phyloP scores from a whole-genome alignment of 2,329 filamentous ascomycete species.

The Colletotrichum sp. region DNA sequence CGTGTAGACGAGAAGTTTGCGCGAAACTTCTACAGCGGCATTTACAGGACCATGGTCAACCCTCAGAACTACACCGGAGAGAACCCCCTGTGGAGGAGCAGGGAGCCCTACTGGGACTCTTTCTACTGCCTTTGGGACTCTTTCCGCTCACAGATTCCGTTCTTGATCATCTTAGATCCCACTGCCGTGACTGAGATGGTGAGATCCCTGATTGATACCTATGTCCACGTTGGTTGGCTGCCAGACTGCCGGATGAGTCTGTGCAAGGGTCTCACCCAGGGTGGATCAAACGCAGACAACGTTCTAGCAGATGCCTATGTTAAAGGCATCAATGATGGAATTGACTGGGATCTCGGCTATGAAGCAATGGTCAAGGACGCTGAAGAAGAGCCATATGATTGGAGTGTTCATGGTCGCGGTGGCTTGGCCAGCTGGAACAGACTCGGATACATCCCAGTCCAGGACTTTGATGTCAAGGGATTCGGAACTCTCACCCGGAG shows the following conservation, averaged over 20 bases:
- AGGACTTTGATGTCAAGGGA: conserved; percentile 70
- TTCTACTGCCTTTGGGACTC: conserved; percentile 82
- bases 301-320: conserved; percentile 71
- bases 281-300: conserved; percentile 76
- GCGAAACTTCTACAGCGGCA: conserved; percentile 72
- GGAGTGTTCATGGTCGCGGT: conserved; percentile 73
- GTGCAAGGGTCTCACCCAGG: conserved; percentile 76
- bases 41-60: conserved; percentile 75
- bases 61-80: conserved; percentile 79
- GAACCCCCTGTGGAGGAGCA: conserved; percentile 70
- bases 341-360: conserved; percentile 73
- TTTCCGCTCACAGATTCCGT: conserved; percentile 71
- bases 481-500: conserved; percentile 74
- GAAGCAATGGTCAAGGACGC: conserved; percentile 76
- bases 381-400: conserved; percentile 72
- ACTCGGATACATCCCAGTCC: conserved; percentile 73
- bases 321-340: conserved; percentile 65
- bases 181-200: conserved; percentile 69
- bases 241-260: conserved; percentile 81
- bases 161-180: conserved; percentile 73
- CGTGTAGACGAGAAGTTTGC: conserved; percentile 59
- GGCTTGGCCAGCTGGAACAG: conserved; percentile 75
- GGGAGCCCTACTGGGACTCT: conserved; percentile 76
- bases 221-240: conserved; percentile 71
- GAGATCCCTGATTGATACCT: conserved; percentile 74